These are phyloP conservation scores for Boletus rex-veris DNA, from an alignment of 768 basidiomycete species.

Conservation along the genomic window DNA sequence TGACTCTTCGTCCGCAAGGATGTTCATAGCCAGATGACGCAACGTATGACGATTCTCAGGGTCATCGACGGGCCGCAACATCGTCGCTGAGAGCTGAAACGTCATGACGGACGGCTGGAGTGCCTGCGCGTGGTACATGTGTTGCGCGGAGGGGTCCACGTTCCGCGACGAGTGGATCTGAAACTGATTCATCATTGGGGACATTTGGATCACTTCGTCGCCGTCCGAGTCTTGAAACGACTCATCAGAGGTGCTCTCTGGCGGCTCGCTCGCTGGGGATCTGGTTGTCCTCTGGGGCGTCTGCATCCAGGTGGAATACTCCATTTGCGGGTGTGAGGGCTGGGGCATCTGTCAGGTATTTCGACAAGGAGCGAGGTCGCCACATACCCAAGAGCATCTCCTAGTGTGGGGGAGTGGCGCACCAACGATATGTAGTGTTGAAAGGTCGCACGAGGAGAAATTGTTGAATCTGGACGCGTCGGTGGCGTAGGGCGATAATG, in stretches of 20 bases:
- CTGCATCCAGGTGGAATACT: conserved; percentile 13
- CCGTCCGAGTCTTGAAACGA: conserved; percentile 29
- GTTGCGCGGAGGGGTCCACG: conserved; percentile 1
- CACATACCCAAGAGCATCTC: conserved; percentile 27
- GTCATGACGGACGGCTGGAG: conserved; percentile 30
- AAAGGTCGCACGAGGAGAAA: conserved; percentile 11
- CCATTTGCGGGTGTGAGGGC: conserved; percentile 18
- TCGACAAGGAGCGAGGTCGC: background rate
- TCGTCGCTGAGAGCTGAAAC: conserved; percentile 26
- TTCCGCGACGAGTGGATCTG: conserved; percentile 22
- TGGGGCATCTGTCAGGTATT: conserved; percentile 18
- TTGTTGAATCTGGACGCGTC: conserved; percentile 12
- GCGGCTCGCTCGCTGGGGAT: conserved; percentile 30
- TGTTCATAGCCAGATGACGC: conserved; percentile 14
- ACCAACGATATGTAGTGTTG: conserved; percentile 8
- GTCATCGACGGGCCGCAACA: conserved; percentile 25
- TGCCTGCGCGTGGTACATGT: conserved; percentile 9
- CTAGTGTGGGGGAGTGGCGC: conserved; percentile 15
- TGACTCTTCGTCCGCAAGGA: conserved; percentile 14
- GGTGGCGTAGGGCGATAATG: conserved; percentile 11
- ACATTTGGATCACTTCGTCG: conserved; percentile 27
- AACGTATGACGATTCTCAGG: conserved; percentile 25
- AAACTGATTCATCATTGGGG: conserved; percentile 32
- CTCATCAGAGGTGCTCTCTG: conserved; percentile 30
- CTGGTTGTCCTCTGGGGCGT: conserved; percentile 9